These are phyloP conservation scores for Talaromyces proteolyticus DNA, from an alignment of 495 filamentous ascomycete species.

Conservation along the genomic window DNA sequence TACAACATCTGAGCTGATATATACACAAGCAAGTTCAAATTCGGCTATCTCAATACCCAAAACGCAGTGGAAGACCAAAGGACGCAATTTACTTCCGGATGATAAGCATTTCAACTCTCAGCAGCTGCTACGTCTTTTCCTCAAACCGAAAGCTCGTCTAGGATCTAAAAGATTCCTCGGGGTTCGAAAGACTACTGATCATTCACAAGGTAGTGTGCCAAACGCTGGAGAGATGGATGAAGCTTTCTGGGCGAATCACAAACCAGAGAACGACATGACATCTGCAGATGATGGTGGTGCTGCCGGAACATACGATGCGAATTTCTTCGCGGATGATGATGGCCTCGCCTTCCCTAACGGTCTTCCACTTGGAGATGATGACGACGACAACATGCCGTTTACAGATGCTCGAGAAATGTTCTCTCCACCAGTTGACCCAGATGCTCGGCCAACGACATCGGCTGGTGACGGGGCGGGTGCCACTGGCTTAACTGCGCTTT, in stretches of 20 bases:
- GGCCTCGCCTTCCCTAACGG: conserved; percentile 71
- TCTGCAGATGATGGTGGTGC: conserved; percentile 48
- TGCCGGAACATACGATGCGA: conserved; percentile 80
- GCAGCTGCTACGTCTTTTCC: conserved; percentile 81
- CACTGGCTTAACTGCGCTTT: conserved; percentile 31
- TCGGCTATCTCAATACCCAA: conserved; percentile 79
- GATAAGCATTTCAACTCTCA: conserved; percentile 98
- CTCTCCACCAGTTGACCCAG: conserved; percentile 58
- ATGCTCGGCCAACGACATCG: conserved; percentile 26
- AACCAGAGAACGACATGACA: conserved; percentile 43
- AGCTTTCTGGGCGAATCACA: conserved; percentile 87
- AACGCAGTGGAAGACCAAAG: conserved; percentile 91
- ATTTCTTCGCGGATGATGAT: conserved; percentile 97
- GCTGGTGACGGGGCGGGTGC: conserved; percentile 29
- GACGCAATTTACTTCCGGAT: conserved; percentile 87
- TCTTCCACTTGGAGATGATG: conserved; percentile 49
- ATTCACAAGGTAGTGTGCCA: conserved; percentile 46
- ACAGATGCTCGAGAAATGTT: conserved; percentile 89
- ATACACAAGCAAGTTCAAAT: conserved; percentile 77
- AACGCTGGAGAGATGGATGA: conserved; percentile 75
- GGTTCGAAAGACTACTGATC: conserved; percentile 29
- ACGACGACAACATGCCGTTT: conserved; percentile 80
- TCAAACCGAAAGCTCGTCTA: conserved; percentile 86
- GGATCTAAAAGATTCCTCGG: conserved; percentile 46
- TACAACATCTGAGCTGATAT: conserved; percentile 69